Evolutionary conservation across 129 eudicot species (phyloP).

Genomic region (Mikania micrantha): DNA sequence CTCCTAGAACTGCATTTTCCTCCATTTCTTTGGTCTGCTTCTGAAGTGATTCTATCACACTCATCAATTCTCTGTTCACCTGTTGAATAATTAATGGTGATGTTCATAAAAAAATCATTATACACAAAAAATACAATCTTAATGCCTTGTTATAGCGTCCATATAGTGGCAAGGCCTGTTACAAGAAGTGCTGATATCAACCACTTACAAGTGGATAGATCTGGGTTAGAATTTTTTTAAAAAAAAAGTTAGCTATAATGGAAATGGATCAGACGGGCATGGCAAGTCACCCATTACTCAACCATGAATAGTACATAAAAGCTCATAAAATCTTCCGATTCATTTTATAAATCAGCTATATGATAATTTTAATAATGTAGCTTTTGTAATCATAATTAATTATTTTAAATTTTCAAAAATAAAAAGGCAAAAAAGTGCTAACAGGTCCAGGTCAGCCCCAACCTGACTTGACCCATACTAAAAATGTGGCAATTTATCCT

Average conservation of each 20-base stretch:
- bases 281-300: background rate
- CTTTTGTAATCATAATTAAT: background rate
- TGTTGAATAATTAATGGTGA: background rate
- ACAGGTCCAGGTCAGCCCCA: background rate
- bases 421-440: background rate
- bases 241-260: background rate
- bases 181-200: background rate
- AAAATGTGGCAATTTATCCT: background rate
- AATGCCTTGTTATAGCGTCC: background rate
- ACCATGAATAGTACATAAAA: background rate
- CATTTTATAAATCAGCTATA: background rate
- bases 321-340: background rate
- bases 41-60: conserved; percentile 48
- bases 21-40: conserved; percentile 28
- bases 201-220: background rate
- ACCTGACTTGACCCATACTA: background rate
- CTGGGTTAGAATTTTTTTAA: background rate
- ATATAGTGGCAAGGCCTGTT: background rate
- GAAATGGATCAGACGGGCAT: background rate
- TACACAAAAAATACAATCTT: background rate
- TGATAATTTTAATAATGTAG: background rate
- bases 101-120: background rate
- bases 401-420: background rate
- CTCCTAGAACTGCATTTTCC: conserved; percentile 10
- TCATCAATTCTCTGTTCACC: conserved; percentile 63